Evolutionary conservation across 306 rosid genomes (phyloP), one percentile per base, ranked within the genome.

Genomic region (Prosopis cineraria): DNA sequence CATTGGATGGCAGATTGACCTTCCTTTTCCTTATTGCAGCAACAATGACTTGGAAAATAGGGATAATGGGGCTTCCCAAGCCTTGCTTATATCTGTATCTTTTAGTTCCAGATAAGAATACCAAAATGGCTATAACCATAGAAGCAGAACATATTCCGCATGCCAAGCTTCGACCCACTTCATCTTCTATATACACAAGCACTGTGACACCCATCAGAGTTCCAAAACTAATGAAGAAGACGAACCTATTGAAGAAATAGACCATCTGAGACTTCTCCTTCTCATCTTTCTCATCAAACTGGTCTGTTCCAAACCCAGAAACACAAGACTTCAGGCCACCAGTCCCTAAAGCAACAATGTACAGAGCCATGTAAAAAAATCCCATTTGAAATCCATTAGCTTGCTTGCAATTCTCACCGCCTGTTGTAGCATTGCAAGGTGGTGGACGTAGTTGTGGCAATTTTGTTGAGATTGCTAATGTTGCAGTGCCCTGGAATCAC

Each of bases 241-340:
- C 34, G 31, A 56, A 56, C 64, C 63, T 56, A 25, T 56, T 56
- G 31, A 56, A 25, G 33, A 56, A 56, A 56, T 25, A 56, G 19
- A 56, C 17, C 64, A 56, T 56, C 19, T 12, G 29, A 56, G 33
- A 56, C 33, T 56, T 56, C 64, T 56, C 31, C 63, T 55, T 55
- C 17, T 56, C 34, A 56, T 56, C 64, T 56, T 56, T 56, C 64
- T 56, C 64, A 12, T 56, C 64, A 24, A 56, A 56, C 64, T 56
- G 64, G 64, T 25, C 64, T 11, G 64, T 56, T 56, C 64, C 64
- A 56, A 53, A 53, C 13, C 60, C 60, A 53, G 60, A 53, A 20
- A 53, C 60, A 53, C 60, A 2, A 53, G 60, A 53, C 14, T 53
- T 53, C 4, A 53, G 60, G 30, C 60, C 60, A 22, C 60, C 29